Evolutionary conservation across 257 asterid genomes (phyloP), one percentile per base, ranked within the genome.

Genomic region (Petunia secreta): DNA sequence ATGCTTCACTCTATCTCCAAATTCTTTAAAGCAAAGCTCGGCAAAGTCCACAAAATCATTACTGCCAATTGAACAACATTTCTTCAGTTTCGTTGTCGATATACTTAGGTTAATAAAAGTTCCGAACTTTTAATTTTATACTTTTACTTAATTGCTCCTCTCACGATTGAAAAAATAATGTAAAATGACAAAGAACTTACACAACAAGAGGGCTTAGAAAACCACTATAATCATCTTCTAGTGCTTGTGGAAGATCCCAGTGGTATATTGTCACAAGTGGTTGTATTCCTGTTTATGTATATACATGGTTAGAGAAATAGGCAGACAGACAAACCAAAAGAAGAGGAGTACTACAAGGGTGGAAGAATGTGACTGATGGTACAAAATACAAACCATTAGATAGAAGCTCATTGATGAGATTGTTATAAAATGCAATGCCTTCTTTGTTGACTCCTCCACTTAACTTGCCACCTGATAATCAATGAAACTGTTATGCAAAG

Each of bases 1-100:
- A 39, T 80, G 50, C 65, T 89, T 89, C 37, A 91, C 91, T 50
- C 96, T 85, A 55, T 91, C 93, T 0, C 96, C 94, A 59, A 86
- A 90, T 83, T 84, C 83, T 40, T 75, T 40, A 80, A 91, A 91
- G 67, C 87, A 74, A 7, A 89, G 64, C 44, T 89, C 82, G 2
- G 92, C 87, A 16, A 86, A 89, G 43, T 86, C 85, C 44, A 53
- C 41, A 39, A 83, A 85, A 54, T 89, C 91, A 4, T 34, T 80
- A 85, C 94, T 88, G 85, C 53, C 43, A 10, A 6, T 36, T 1
- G 5, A 55, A 52, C 8, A 36, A 48, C 11, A 48, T 48, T 48
- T 10, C 8, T 48, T n/a, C n/a, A n/a, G n/a, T n/a, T n/a, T n/a
- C n/a, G n/a, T n/a, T n/a, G n/a, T n/a, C n/a, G n/a, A n/a, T n/a